A percentile compares a stretch with the other conserved stretches of the same genome.
These are phyloP conservation scores for Metschnikowia colocasiae DNA, from an alignment of 805 yeast genomes.

Conservation along the genomic window DNA sequence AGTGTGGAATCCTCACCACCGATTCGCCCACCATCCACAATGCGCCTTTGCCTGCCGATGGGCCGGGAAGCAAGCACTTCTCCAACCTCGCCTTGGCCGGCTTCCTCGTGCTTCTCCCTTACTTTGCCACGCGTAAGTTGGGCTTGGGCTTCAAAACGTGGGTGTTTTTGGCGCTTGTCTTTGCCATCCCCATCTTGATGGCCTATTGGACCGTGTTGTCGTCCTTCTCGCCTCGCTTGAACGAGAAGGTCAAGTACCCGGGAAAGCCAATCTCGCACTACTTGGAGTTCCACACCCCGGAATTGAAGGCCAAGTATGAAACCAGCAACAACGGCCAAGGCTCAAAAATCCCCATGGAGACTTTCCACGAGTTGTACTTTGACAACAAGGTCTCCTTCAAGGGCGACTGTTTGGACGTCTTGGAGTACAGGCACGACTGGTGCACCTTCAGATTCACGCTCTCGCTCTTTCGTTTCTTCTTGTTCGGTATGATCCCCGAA, in stretches of 20 bases:
- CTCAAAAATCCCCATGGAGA: conserved; percentile 84
- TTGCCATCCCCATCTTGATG: conserved; percentile 68
- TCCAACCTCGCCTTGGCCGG: conserved; percentile 53
- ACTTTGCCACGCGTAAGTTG: conserved; percentile 55
- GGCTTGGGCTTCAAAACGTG: conserved; percentile 71
- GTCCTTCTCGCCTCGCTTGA: conserved; percentile 74
- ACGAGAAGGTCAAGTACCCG: conserved; percentile 73
- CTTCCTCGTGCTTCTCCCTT: conserved; percentile 56
- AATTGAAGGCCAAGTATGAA: conserved; percentile 59
- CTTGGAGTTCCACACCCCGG: conserved; percentile 75
- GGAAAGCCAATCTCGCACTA: conserved; percentile 74
- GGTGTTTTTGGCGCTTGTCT: conserved; percentile 52
- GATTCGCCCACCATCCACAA: conserved; percentile 70
- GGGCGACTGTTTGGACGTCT: conserved; percentile 78
- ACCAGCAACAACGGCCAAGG: conserved; percentile 52
- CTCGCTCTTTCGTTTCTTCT: conserved; percentile 71
- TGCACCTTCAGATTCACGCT: conserved; percentile 75
- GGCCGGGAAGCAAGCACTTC: conserved; percentile 78
- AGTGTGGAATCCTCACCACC: conserved; percentile 37
- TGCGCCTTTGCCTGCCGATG: conserved; percentile 89
- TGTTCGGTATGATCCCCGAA: conserved; percentile 88
- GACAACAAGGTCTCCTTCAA: conserved; percentile 80
- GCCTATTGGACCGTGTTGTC: conserved; percentile 80
- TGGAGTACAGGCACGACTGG: conserved; percentile 93
- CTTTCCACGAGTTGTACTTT: conserved; percentile 85